Evolutionary conservation across 768 basidiomycete genomes (phyloP).

Genomic region (Tubosaeta sp.): DNA sequence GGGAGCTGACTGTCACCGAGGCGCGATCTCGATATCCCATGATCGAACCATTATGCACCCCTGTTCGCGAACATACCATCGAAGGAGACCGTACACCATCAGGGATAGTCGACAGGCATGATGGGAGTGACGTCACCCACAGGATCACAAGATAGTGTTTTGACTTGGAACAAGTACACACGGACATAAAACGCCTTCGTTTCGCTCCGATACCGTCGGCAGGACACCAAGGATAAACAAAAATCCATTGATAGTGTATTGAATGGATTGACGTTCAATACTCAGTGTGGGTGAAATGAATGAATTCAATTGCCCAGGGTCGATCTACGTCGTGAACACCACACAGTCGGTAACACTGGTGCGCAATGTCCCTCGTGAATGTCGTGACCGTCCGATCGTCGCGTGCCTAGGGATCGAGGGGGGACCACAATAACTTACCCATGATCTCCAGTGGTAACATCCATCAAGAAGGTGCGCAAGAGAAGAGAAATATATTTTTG

Average conservation of each 20-base stretch:
- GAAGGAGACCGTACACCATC: background rate
- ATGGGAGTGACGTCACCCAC: background rate
- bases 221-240: background rate
- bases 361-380: background rate
- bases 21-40: background rate
- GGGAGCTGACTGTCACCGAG: background rate
- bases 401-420: background rate
- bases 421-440: background rate
- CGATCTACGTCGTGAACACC: background rate
- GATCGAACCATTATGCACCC: background rate
- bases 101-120: background rate
- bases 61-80: background rate
- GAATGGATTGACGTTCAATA: background rate
- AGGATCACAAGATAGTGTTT: background rate
- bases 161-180: background rate
- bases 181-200: background rate
- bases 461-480: background rate
- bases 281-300: background rate
- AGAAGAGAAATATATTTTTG: no score
- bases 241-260: background rate
- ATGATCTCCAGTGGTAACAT: background rate
- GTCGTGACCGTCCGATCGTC: background rate
- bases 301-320: background rate
- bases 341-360: background rate
- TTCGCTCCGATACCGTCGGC: background rate